Evolutionary conservation across 768 basidiomycete species (phyloP).

Genomic region (Podaxis pistillaris): DNA sequence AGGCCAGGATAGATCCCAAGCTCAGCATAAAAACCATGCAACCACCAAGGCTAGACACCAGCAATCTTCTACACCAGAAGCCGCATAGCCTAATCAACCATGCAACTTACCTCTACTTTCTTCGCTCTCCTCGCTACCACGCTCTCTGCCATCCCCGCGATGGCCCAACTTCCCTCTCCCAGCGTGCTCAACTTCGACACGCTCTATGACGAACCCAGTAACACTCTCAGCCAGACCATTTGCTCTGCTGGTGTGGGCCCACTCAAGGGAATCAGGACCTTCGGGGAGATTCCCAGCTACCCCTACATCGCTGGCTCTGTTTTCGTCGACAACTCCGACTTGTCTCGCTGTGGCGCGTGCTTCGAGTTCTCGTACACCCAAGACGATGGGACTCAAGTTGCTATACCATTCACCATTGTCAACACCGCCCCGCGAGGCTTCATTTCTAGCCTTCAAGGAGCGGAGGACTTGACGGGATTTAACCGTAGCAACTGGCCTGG

Average conservation of each 20-base stretch:
- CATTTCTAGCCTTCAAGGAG: slow-evolving; percentile 2
- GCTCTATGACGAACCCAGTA: background rate
- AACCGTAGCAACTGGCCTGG: background rate
- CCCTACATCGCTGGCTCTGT: slow-evolving; percentile 9
- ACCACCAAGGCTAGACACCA: background rate
- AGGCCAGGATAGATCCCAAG: background rate
- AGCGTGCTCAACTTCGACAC: background rate
- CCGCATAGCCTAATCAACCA: background rate
- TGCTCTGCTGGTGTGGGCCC: slow-evolving; percentile 11
- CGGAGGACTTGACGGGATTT: slow-evolving; percentile 3
- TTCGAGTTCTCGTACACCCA: slow-evolving; percentile 4
- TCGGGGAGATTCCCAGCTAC: slow-evolving; percentile 12
- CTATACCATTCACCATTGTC: slow-evolving; percentile 11
- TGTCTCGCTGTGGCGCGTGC: slow-evolving; percentile 11
- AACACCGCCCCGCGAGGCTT: slow-evolving; percentile 2
- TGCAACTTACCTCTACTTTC: background rate
- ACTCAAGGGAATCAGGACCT: slow-evolving; percentile 13
- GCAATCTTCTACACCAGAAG: too few relatives aligned
- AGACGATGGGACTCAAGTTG: background rate
- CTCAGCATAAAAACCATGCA: background rate
- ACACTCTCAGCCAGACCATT: background rate
- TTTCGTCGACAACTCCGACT: slow-evolving; percentile 7
- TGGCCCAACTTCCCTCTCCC: background rate
- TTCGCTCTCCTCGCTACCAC: background rate
- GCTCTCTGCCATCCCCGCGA: background rate